Evolutionary conservation across 768 basidiomycete genomes (phyloP), one percentile per base, ranked within the genome.

Genomic region (Hygrophorus pudorinus): DNA sequence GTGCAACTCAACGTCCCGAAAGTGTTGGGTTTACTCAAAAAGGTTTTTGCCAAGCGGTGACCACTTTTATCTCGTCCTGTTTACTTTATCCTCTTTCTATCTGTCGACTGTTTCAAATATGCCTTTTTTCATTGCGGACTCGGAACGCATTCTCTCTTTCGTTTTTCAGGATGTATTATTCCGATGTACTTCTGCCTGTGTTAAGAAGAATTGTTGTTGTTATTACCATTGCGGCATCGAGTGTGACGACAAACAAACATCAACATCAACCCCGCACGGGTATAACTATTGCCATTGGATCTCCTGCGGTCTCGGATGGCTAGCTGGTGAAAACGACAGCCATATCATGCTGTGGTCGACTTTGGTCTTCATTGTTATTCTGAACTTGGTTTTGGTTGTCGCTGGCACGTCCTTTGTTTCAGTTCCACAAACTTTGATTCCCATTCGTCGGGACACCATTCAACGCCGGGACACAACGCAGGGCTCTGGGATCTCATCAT

Each of bases 1-100:
- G 94, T 97, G 46, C 90, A 96, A 64, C 69, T 97, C 50, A 94
- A 96, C 60, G 94, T 98, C 21, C 88, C 89, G 0, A 97, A 97
- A 65, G 90, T 96, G 39, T 71, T 96, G 29, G 85, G 79, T 24
- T 75, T 96, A 44, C 71, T 94, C 57, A 94, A 90, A 73, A 94
- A 94, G 69, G 90, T 94, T 50, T 90, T 91, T 57, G 81, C 83
- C 16, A 88, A 87, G 67, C 83, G 87, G 63, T 87, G 66, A 81
- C 37, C 20, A 28, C 44, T 11, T 10, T 24, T 29, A n/a, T n/a
- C n/a, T 11, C 56, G 36, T 37, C 37, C 30, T 49, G 46, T 53
- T 50, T 38, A 48, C 53, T 56, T 53, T 38, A 48, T 63, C 35
- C 44, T 44, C 16, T 51, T 34, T 49, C 43, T 50, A 41, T 45